Percentiles rank a stretch among this genome's conserved stretches.
Evolutionary conservation across 768 basidiomycete species (phyloP).

Genomic region (Kwoniella botswanensis): DNA sequence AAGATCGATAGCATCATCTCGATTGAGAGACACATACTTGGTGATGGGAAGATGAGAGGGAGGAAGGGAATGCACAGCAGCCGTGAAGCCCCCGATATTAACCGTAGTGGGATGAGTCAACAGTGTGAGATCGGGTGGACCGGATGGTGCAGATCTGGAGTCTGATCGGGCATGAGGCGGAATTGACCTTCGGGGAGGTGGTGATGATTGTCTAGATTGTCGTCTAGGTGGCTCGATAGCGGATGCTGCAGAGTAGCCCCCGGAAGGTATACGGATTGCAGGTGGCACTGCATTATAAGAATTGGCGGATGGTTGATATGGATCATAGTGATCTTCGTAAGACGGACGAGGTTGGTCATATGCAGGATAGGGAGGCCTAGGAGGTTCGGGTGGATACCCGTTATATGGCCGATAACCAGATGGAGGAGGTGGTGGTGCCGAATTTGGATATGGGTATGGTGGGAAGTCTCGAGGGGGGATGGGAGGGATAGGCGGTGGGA

Average conservation of each 20-base stretch:
- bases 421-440: constrained; percentile 4
- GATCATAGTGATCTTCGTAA: constrained; percentile 49
- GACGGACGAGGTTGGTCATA: constrained; percentile 43
- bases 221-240: constrained; percentile 12
- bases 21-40: constrained; percentile 45
- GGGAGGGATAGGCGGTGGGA: constrained; percentile 19
- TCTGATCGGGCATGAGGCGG: constrained; percentile 7
- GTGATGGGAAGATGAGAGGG: constrained; percentile 47
- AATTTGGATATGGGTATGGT: constrained; percentile 21
- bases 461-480: constrained; percentile 30
- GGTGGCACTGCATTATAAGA: constrained; percentile 28
- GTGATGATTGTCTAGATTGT: constrained; percentile 13
- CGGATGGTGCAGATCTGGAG: background rate
- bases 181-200: constrained; percentile 9
- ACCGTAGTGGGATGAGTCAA: constrained; percentile 39
- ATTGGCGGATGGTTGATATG: constrained; percentile 39
- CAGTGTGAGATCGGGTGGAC: constrained; percentile 28
- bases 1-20: constrained; percentile 44
- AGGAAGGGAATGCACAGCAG: constrained; percentile 44
- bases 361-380: constrained; percentile 23
- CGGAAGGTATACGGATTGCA: constrained; percentile 11
- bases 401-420: constrained; percentile 38
- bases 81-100: constrained; percentile 34
- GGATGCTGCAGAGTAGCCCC: constrained; percentile 11
- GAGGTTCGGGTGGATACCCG: constrained; percentile 29